Conservation (phyloP, 331 rosid species). For the Dryas integrifolia region DNA sequence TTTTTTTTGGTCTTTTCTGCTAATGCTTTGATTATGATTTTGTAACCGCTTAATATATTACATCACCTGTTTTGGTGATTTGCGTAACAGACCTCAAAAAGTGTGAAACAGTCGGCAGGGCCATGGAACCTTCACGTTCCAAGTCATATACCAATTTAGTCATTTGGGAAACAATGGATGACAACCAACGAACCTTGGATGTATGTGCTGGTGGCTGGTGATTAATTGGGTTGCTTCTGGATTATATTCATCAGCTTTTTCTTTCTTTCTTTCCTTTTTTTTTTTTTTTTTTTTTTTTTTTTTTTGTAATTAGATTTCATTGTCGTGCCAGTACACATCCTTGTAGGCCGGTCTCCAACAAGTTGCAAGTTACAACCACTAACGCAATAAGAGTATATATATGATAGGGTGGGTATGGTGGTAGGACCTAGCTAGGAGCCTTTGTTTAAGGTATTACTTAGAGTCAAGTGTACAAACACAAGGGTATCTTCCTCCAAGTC, state of each 20-base stretch:
- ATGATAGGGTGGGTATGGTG: neutral
- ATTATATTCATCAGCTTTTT: no score
- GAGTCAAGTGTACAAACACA: neutral
- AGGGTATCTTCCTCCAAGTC: neutral
- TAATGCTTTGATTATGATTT: neutral
- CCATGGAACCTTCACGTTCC: constrained; percentile 11
- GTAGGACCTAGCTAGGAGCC: neutral
- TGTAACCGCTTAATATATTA: constrained; percentile 1
- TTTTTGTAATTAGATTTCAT: no score
- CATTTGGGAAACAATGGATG: no score
- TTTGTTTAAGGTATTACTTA: neutral
- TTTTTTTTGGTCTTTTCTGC: neutral
- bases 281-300: no score
- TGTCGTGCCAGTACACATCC: no score
- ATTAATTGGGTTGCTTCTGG: no score
- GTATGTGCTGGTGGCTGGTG: no score
- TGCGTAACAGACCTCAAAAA: neutral
- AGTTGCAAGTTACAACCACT: neutral
- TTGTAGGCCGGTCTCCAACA: neutral
- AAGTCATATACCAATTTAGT: neutral
- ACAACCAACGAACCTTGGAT: no score
- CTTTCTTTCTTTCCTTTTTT: no score
- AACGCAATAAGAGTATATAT: neutral
- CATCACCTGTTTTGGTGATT: constrained; percentile 6
- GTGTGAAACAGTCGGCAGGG: neutral